These are phyloP conservation scores for Meripilus lineatus DNA, from an alignment of 1,284 basidiomycete species.

Conservation along the genomic window DNA sequence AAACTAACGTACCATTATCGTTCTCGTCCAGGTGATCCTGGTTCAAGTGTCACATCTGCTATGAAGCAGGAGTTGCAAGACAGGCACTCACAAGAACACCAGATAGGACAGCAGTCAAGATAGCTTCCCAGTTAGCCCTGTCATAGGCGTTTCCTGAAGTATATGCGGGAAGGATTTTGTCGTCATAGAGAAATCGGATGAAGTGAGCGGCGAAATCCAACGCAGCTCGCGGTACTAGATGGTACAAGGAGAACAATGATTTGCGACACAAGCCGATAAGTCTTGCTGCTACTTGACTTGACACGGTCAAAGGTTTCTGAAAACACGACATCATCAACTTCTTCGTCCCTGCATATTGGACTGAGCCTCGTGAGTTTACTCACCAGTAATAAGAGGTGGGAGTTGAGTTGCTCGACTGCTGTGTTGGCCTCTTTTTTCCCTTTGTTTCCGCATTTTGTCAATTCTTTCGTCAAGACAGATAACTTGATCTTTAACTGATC, in stretches of 20 bases:
- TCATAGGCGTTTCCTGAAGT: conserved; percentile 17
- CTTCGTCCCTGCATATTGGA: neutral
- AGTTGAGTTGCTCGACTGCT: conserved; percentile 15
- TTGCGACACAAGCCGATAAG: conserved; percentile 21
- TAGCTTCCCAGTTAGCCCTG: conserved; percentile 23
- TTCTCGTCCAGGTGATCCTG: conserved; percentile 24
- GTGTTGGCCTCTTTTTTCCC: conserved; percentile 1
- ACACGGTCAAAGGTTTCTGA: conserved; percentile 21
- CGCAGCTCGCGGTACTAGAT: conserved; percentile 16
- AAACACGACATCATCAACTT: neutral
- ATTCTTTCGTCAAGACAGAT: neutral
- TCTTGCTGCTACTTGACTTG: conserved; percentile 14
- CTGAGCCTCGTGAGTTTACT: conserved; percentile 1
- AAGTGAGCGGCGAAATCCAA: conserved; percentile 24
- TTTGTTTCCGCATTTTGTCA: neutral
- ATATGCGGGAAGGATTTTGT: conserved; percentile 21
- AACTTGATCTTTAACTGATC: neutral
- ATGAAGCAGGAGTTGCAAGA: neutral
- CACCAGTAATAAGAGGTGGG: conserved; percentile 23
- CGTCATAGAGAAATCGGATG: conserved; percentile 23
- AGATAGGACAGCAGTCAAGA: conserved; percentile 24
- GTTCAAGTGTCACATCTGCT: neutral
- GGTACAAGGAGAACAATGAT: conserved; percentile 24
- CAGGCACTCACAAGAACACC: conserved; percentile 27
- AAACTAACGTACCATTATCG: conserved; percentile 11